These are phyloP conservation scores for Rhynchospora tenuis DNA, from an alignment of 176 grass and related monocot species.

Conservation along the genomic window DNA sequence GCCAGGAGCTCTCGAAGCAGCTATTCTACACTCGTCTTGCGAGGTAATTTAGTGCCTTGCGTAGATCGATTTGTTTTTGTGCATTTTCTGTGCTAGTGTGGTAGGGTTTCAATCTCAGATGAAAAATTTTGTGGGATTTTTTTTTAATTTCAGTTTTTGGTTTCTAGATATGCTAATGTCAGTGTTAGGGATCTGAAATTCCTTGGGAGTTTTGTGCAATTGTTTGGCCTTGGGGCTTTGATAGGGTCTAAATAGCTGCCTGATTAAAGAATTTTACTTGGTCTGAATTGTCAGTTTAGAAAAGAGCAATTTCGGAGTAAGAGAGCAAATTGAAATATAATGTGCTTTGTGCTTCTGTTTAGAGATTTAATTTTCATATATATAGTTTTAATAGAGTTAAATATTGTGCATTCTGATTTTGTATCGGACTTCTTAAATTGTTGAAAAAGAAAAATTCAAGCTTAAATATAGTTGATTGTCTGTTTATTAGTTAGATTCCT, in stretches of 20 bases:
- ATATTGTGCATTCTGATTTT: background rate
- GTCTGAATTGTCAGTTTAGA: background rate
- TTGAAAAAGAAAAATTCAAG: background rate
- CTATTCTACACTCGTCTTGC: constrained; percentile 92
- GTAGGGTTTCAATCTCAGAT: background rate
- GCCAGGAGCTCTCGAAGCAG: constrained; percentile 83
- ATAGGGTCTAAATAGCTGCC: background rate
- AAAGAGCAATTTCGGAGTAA: background rate
- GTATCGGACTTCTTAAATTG: background rate
- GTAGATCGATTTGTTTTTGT: background rate
- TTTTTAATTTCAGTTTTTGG: background rate
- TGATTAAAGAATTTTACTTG: background rate
- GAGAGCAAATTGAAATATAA: background rate
- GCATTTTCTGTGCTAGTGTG: background rate
- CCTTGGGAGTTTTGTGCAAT: background rate
- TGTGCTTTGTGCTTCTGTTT: background rate
- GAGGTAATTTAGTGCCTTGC: constrained; percentile 24
- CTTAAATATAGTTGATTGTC: background rate
- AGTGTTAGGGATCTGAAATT: background rate
- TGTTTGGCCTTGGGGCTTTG: background rate
- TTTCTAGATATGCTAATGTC: background rate
- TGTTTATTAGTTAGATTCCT: background rate
- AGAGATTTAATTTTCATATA: background rate
- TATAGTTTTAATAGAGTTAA: background rate
- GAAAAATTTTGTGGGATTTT: background rate